Base-by-base conservation (phyloP, 441 rosid genomes). In the Pelargonium australe region DNA sequence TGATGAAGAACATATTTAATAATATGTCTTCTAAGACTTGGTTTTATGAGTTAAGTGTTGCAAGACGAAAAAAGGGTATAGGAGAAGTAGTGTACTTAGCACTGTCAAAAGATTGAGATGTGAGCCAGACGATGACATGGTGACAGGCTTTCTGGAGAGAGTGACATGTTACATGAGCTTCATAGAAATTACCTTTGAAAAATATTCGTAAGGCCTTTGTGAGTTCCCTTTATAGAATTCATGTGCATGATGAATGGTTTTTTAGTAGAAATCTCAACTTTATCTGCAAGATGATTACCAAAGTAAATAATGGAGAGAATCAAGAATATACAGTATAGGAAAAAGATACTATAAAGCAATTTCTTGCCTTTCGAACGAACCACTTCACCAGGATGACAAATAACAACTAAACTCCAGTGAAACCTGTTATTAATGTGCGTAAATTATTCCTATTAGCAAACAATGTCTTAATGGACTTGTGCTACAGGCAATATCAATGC, bases 321-420 rank as follows among this genome's bases (percentile, higher is more conserved):
- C 13, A 61, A 11, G 16, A 11, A 61, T 23, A 34, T 34, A 34
- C 5, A 3, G 37, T 34, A 34, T 0, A 34, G 37, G 37, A 34
- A 34, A 34, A 34, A 34, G 37, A 34, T 3, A 34, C 37, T 37
- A 34, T 47, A 34, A 9, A n/a, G 73, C 63, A 65, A 41, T 65
- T 70, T 41, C 86, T 78, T 78, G 75, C 94, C 92, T 82, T 69
- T 76, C 53, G 71, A 74, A 76, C 66, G 43, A 72, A 71, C 80
- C 70, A 81, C 81, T 83, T 89, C 96, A 74, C 92, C 86, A 2
- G 86, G 96, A 81, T 89, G 88, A 68, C 97, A 91, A 63, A 91
- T 83, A 67, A 91, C 84, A 65, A 91, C 82, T 77, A 91, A 80
- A 86, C 97, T 91, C 97, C 97, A 91, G 71, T 91, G 96, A 49